Conservation (phyloP, 768 basidiomycete genomes). For the Boletus reticulatus region DNA sequence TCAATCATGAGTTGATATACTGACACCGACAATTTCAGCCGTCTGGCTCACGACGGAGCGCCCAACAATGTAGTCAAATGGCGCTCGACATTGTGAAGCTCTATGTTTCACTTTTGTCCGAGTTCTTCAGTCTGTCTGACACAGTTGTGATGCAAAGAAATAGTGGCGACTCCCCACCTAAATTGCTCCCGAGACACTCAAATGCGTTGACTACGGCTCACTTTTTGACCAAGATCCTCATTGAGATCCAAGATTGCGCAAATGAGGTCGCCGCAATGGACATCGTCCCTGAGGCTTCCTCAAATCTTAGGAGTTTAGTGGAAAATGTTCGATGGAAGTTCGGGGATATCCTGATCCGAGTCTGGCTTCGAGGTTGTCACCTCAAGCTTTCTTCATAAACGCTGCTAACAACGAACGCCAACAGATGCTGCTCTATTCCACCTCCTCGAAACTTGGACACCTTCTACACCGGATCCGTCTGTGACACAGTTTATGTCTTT, state of each 20-base stretch:
- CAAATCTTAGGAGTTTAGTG: slow-evolving; percentile 67
- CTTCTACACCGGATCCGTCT: slow-evolving; percentile 57
- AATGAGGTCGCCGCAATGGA: slow-evolving; percentile 80
- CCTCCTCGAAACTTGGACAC: slow-evolving; percentile 82
- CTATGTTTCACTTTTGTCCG: slow-evolving; percentile 80
- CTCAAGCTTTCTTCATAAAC: background rate
- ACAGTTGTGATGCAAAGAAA: slow-evolving; percentile 59
- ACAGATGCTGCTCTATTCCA: slow-evolving; percentile 83
- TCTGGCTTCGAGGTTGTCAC: slow-evolving; percentile 79
- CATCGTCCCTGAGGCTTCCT: slow-evolving; percentile 70
- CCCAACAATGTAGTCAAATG: slow-evolving; percentile 83
- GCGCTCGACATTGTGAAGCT: slow-evolving; percentile 82
- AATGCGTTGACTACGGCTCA: slow-evolving; percentile 82
- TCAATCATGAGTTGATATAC: background rate
- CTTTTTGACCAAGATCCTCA: slow-evolving; percentile 75
- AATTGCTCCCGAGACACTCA: slow-evolving; percentile 67
- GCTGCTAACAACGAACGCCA: slow-evolving; percentile 6
- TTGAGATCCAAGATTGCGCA: slow-evolving; percentile 84
- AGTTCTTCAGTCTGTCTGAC: slow-evolving; percentile 84
- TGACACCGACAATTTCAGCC: slow-evolving; percentile 19
- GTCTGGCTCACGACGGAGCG: slow-evolving; percentile 66
- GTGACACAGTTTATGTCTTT: slow-evolving; percentile 75
- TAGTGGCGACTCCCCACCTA: slow-evolving; percentile 40
- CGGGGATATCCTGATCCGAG: slow-evolving; percentile 70
- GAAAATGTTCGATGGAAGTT: slow-evolving; percentile 89